Evolutionary conservation across 2,329 filamentous ascomycete species (phyloP).

Genomic region (Tetracladium maxilliforme): DNA sequence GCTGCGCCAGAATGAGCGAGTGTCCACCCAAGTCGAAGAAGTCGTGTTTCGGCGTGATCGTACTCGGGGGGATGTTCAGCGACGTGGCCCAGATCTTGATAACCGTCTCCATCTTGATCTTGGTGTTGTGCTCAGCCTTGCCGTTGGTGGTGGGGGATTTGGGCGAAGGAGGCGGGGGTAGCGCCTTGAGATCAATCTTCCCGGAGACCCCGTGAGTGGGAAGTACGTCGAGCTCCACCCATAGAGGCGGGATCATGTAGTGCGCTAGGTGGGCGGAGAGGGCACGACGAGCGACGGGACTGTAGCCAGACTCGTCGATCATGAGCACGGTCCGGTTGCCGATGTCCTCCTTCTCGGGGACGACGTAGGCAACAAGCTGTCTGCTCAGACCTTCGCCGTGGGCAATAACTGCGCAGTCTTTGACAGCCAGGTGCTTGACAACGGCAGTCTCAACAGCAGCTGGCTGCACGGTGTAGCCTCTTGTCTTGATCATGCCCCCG

Average conservation of each 20-base stretch:
- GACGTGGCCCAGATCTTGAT: conserved; percentile 59
- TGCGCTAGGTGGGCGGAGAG: conserved; percentile 56
- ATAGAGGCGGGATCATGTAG: conserved; percentile 71
- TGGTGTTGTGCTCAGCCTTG: conserved; percentile 39
- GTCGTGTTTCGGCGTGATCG: conserved; percentile 54
- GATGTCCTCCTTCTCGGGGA: conserved; percentile 45
- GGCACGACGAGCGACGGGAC: conserved; percentile 49
- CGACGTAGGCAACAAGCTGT: conserved; percentile 65
- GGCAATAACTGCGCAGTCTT: conserved; percentile 57
- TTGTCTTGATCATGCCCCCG: conserved; percentile 81
- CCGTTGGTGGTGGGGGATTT: conserved; percentile 23
- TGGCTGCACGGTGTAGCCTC: conserved; percentile 76
- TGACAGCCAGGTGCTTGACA: conserved; percentile 52
- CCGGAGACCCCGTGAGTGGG: conserved; percentile 69
- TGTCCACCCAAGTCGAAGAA: conserved; percentile 76
- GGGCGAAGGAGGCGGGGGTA: conserved; percentile 48
- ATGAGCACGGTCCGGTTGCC: conserved; percentile 44
- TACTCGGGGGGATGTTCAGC: conserved; percentile 45
- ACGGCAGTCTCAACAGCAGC: conserved; percentile 62
- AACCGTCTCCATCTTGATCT: conserved; percentile 51
- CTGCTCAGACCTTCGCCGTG: conserved; percentile 62
- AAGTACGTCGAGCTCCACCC: conserved; percentile 57
- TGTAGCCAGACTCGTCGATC: conserved; percentile 58
- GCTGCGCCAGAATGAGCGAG: conserved; percentile 61
- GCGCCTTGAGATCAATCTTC: conserved; percentile 58